Conservation (phyloP, 2,329 filamentous ascomycete genomes). For the Curvularia lunata region DNA sequence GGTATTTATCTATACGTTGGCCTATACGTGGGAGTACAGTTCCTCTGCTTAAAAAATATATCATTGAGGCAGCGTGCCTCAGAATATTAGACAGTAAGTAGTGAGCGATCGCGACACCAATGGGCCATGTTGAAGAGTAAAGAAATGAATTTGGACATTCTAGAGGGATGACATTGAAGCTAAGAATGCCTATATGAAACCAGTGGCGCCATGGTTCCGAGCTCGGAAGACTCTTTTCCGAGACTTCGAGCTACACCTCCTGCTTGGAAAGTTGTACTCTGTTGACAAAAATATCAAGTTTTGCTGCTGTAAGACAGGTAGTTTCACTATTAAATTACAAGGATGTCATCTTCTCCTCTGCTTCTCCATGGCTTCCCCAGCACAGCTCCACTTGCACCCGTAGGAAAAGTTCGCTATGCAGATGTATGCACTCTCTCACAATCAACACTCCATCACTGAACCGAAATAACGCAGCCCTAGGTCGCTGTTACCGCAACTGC, state of each 20-base stretch:
- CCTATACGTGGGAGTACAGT: too few relatives aligned
- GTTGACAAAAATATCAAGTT: neutral
- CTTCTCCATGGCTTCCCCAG: neutral
- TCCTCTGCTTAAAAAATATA: too few relatives aligned
- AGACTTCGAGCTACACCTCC: neutral
- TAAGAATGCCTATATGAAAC: neutral
- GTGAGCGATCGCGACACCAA: too few relatives aligned
- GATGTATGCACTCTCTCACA: constrained; percentile 2
- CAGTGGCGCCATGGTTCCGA: neutral
- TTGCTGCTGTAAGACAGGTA: neutral
- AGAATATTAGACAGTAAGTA: too few relatives aligned
- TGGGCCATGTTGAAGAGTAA: too few relatives aligned
- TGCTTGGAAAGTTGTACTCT: neutral
- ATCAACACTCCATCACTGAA: neutral
- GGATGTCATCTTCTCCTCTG: neutral
- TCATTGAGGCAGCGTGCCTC: too few relatives aligned
- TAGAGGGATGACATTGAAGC: neutral
- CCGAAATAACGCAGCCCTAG: constrained; percentile 14
- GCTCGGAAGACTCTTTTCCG: neutral
- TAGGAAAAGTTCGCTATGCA: neutral
- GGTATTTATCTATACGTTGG: too few relatives aligned
- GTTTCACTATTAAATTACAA: neutral
- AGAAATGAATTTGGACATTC: neutral
- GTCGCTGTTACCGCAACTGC: constrained; percentile 45
- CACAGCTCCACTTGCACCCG: neutral